These are phyloP conservation scores for Umbelopsis sp. DNA, from an alignment of 192 early-diverging fungal species.

Conservation along the genomic window DNA sequence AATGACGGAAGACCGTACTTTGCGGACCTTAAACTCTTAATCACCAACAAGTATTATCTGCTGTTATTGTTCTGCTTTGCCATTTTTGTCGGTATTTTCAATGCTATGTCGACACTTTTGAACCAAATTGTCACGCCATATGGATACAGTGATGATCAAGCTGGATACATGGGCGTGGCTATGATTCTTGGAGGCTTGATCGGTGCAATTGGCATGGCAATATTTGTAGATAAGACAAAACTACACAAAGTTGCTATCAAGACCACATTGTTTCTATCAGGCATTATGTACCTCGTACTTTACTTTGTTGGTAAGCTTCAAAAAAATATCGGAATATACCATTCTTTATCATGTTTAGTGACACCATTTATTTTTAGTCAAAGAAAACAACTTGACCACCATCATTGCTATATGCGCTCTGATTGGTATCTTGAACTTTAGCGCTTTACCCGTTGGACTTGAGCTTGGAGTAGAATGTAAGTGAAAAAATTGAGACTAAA, in stretches of 20 bases:
- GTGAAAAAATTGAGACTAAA: not conserved
- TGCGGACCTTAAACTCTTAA: constrained; percentile 40
- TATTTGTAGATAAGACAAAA: constrained; percentile 60
- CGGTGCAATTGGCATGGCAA: constrained; percentile 51
- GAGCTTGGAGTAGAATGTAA: constrained; percentile 45
- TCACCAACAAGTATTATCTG: constrained; percentile 47
- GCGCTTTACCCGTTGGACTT: constrained; percentile 34
- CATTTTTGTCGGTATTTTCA: constrained; percentile 53
- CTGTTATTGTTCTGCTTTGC: constrained; percentile 53
- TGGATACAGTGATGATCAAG: constrained; percentile 46
- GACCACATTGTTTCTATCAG: constrained; percentile 46
- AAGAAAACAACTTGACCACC: constrained; percentile 23
- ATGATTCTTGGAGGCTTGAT: constrained; percentile 63
- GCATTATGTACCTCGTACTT: constrained; percentile 47
- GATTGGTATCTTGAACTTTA: constrained; percentile 40
- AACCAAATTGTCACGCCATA: constrained; percentile 51
- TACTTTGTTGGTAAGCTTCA: constrained; percentile 43
- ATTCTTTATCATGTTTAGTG: too few relatives aligned
- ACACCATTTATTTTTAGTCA: constrained; percentile 38
- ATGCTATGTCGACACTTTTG: constrained; percentile 49
- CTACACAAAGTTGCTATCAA: constrained; percentile 51
- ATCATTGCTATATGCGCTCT: constrained; percentile 31
- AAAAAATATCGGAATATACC: too few relatives aligned
- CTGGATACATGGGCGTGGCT: constrained; percentile 58
- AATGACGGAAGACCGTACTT: constrained; percentile 40